Conservation (phyloP, 495 filamentous ascomycete species). For the Neurospora sp. region DNA sequence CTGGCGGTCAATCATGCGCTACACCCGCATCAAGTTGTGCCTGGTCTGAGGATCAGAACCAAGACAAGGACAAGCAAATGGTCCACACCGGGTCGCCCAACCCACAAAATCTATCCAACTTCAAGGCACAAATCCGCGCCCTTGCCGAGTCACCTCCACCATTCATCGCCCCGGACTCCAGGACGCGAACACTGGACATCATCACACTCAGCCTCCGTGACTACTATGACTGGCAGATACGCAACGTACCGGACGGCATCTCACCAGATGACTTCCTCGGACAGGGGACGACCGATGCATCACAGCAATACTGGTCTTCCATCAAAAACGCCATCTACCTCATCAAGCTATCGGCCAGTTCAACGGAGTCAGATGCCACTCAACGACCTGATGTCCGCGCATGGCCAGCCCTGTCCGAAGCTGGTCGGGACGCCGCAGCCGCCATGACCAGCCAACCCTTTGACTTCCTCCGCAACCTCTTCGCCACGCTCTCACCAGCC, state of each 20-base stretch:
- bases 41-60: constrained; percentile 7
- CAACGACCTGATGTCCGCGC: constrained; percentile 12
- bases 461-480: constrained; percentile 23
- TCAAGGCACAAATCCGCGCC: constrained; percentile 12
- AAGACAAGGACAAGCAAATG: background rate
- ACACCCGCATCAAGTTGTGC: constrained; percentile 10
- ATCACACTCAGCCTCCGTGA: constrained; percentile 18
- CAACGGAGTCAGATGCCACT: constrained; percentile 5
- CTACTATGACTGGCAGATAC: constrained; percentile 23
- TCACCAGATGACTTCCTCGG: constrained; percentile 21
- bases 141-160: constrained; percentile 13
- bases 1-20: constrained; percentile 1
- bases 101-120: constrained; percentile 7
- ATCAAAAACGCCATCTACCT: constrained; percentile 24
- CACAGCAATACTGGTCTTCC: constrained; percentile 17
- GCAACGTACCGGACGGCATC: constrained; percentile 16
- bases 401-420: constrained; percentile 17
- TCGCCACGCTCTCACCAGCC: constrained; percentile 19
- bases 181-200: constrained; percentile 13
- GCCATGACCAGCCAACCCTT: constrained; percentile 23
- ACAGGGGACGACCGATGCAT: constrained; percentile 9
- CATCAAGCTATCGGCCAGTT: constrained; percentile 18
- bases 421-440: constrained; percentile 13
- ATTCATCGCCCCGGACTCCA: constrained; percentile 8
- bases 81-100: constrained; percentile 4